Percentiles rank a stretch among this genome's conserved stretches.
Conservation (phyloP, 179 eudicot species). For the Nepenthes alata region DNA sequence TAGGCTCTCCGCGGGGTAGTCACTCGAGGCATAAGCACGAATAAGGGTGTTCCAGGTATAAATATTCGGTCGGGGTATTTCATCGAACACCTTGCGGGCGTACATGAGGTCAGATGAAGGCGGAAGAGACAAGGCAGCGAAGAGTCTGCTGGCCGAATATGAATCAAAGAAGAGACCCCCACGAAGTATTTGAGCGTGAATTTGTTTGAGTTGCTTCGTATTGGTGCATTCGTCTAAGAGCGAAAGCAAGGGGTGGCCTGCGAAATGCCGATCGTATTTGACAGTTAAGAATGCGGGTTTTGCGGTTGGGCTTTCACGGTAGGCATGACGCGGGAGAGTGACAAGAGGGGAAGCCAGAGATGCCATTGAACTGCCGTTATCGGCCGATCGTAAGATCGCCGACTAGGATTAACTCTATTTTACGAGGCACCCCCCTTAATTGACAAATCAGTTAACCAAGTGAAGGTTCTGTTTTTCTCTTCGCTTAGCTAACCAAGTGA, state of each 20-base stretch:
- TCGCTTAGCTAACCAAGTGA: no score
- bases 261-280: constrained; percentile 18
- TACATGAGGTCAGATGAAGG: constrained; percentile 16
- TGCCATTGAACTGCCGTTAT: no score
- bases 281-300: neutral
- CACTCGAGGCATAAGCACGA: constrained; percentile 23
- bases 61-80: constrained; percentile 33
- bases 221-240: constrained; percentile 20
- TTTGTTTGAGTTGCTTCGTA: constrained; percentile 23
- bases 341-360: neutral
- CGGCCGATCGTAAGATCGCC: no score
- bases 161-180: constrained; percentile 32
- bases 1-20: constrained; percentile 12
- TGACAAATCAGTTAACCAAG: no score
- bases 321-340: neutral
- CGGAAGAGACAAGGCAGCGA: constrained; percentile 17
- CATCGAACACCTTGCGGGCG: constrained; percentile 29
- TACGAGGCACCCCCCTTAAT: no score
- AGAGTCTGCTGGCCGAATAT: constrained; percentile 27
- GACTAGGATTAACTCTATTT: no score
- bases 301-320: neutral
- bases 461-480: no score
- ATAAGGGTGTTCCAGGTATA: constrained; percentile 33
- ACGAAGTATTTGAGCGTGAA: constrained; percentile 37
- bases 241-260: constrained; percentile 14